These are phyloP conservation scores for Camellia sinensis DNA, from an alignment of 148 eudicot species.

Conservation along the genomic window DNA sequence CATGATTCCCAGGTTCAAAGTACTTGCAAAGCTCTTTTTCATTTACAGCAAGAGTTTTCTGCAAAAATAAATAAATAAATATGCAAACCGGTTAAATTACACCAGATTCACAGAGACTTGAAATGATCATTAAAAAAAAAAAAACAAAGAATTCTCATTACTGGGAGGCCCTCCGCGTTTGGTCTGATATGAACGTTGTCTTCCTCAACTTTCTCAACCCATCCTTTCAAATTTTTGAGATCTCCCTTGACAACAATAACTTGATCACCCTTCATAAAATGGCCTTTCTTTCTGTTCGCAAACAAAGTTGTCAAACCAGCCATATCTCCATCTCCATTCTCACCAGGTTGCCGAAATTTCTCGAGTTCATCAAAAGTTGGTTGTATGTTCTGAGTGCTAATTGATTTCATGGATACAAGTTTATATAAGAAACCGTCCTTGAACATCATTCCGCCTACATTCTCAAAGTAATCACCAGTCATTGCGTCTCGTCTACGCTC, in stretches of 20 bases:
- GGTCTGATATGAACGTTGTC: slow-evolving; percentile 88
- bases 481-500: slow-evolving; percentile 81
- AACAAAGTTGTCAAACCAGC: slow-evolving; percentile 78
- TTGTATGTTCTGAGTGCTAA: slow-evolving; percentile 72
- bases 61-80: slow-evolving; percentile 13
- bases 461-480: slow-evolving; percentile 84
- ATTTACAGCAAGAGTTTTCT: slow-evolving; percentile 83
- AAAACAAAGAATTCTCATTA: slow-evolving; percentile 15
- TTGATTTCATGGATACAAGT: slow-evolving; percentile 77
- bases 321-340: slow-evolving; percentile 81
- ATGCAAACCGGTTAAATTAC: slow-evolving; percentile 10
- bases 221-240: slow-evolving; percentile 83
- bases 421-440: slow-evolving; percentile 91
- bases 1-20: slow-evolving; percentile 97
- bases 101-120: not conserved
- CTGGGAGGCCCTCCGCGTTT: slow-evolving; percentile 76
- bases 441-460: slow-evolving; percentile 85
- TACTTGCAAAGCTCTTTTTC: slow-evolving; percentile 94
- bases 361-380: slow-evolving; percentile 97
- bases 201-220: slow-evolving; percentile 98
- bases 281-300: slow-evolving; percentile 98
- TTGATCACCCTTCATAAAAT: slow-evolving; percentile 95
- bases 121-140: not conserved
- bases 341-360: slow-evolving; percentile 82
- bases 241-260: slow-evolving; percentile 91